Evolutionary conservation across 2,329 filamentous ascomycete genomes (phyloP), one percentile per base, ranked within the genome.

Genomic region (Monilinia fructicola): DNA sequence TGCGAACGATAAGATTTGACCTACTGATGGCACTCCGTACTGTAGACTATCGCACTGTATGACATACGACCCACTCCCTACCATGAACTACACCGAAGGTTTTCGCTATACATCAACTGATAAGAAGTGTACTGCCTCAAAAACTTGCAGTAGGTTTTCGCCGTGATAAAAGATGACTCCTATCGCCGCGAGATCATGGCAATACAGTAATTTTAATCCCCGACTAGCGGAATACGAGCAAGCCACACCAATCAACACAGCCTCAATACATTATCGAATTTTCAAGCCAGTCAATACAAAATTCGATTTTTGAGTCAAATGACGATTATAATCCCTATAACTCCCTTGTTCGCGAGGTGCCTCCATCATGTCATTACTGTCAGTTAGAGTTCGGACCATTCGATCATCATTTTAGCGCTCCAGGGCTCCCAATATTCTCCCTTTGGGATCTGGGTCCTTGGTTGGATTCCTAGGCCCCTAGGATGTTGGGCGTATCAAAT

Each of bases 191-290:
- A 54, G 28, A 53, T 28, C 26, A 53, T 16, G 23, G 23, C 48
- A 53, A 53, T 53, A 53, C 12, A 7, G 50, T 28, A 46, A 21
- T 14, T 16, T 46, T 46, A 52, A 52, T 28, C 50, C 28, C 52
- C 14, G 52, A 21, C 9, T n/a, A 35, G 52, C 26, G 1, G 16
- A 54, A 54, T 28, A 54, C 21, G n/a, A 54, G 53, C 31, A 54
- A 54, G 53, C 53, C 31, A 38, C 53, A 54, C 21, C 18, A n/a
- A 38, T n/a, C 28, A n/a, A 54, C 53, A 54, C 53, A 54, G 53
- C 53, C 53, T 38, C 53, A 38, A 54, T 35, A 7, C 12, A 54
- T 54, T 23, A 54, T 54, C 31, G 28, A 54, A n/a, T n/a, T 23
- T n/a, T 35, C 52, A 54, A 54, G 31, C 10, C 52, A 21, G 23